Evolutionary conservation across 208 protist species (phyloP).

Genomic region (Trichomonas tenax): DNA sequence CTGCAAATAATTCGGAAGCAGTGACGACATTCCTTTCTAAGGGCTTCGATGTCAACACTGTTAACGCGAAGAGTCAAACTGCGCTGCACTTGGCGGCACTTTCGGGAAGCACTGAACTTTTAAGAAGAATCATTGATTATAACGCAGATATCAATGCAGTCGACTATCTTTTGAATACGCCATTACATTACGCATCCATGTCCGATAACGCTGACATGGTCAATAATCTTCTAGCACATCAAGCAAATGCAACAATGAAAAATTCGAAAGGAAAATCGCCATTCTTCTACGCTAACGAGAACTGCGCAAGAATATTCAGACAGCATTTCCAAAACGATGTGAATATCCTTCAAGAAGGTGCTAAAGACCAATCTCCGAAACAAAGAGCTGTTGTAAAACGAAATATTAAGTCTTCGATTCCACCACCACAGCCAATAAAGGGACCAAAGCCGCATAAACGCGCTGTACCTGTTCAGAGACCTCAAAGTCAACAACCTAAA

Average conservation of each 20-base stretch:
- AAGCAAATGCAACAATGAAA: not conserved
- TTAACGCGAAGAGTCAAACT: not conserved
- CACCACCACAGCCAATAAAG: not conserved
- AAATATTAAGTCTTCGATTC: not conserved
- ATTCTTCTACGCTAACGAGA: not conserved
- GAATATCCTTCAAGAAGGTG: not conserved
- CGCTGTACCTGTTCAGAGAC: not conserved
- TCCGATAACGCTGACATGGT: not conserved
- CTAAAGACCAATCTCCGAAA: not conserved
- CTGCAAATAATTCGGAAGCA: not conserved
- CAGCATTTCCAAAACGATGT: not conserved
- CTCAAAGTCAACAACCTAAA: not conserved
- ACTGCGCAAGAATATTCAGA: not conserved
- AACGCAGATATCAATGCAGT: not conserved
- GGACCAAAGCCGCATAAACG: not conserved
- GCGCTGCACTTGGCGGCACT: not conserved
- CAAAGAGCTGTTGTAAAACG: not conserved
- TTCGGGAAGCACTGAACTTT: not conserved
- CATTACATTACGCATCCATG: not conserved
- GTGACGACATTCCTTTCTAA: not conserved
- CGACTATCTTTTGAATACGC: not conserved
- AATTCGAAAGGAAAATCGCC: conserved; percentile 8
- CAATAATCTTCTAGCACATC: not conserved
- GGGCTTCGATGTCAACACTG: not conserved
- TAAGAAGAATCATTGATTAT: not conserved